Evolutionary conservation across 1,284 basidiomycete genomes (phyloP), one percentile per base, ranked within the genome.

Genomic region (Fistulinella cinereoalba): DNA sequence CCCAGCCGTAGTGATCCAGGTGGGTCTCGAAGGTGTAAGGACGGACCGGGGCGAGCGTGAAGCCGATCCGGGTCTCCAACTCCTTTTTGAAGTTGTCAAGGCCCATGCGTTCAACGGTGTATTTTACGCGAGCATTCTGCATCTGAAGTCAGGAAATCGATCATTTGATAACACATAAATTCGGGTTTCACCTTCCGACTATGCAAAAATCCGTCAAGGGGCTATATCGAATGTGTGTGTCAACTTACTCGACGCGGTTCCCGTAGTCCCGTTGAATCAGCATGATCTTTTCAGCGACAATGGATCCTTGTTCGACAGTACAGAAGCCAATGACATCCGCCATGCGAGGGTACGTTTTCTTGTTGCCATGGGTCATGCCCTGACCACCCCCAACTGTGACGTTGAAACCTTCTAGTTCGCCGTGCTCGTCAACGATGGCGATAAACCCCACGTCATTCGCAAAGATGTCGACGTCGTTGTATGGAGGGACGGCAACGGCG

Each of bases 361-460:
- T 99, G 79, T 93, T 97, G 43, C 91, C 93, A 66, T 99, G 95
- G 1, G 96, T 98, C 38, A 99, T 96, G 70, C 96, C 96, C 96
- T 99, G 99, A 49, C 96, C 97, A 63, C 96, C 96, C 58, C 96
- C 93, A 38, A 89, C 76, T 28, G 86, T 74, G 51, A 97, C 92
- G 61, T 97, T 95, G 77, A 96, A 97, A 34, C 94, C 94, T 47
- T 81, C 75, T 24, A 96, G 72, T 51, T 85, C 73, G 41, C 88
- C 88, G 29, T 83, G 68, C 39, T 77, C 70, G 60, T 87, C 82
- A 15, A 92, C 80, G 54, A 97, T 91, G 25, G 94, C 94, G 55
- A 97, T 97, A 71, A 94, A 95, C 18, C 95, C 95, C 29, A 97
- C 75, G 65, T 98, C 95, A 65, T 98, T 97, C 33, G 94, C 88